phyloP scores from a whole-genome alignment of 2,329 filamentous ascomycete genomes.

The Cylindrodendrum hubeiense region DNA sequence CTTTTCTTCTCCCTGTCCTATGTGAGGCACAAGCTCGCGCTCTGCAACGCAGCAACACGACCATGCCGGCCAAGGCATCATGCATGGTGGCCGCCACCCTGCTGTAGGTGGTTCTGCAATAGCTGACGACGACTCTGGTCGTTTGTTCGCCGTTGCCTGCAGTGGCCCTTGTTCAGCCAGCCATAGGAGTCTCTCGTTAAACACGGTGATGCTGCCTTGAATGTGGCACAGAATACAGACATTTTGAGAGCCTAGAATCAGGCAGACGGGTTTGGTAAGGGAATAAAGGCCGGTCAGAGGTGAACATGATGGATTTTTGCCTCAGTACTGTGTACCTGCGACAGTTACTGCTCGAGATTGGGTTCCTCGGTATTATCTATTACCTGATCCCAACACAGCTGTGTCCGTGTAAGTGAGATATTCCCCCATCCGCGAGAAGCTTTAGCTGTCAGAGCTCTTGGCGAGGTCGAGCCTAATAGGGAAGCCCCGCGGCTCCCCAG shows the following conservation, averaged over 20 bases:
- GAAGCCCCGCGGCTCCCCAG: neutral
- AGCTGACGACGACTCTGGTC: conserved; percentile 14
- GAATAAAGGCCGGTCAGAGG: neutral
- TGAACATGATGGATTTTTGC: neutral
- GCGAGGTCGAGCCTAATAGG: neutral
- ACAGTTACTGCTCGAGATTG: neutral
- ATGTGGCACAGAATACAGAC: neutral
- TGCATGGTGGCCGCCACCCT: neutral
- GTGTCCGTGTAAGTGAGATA: neutral
- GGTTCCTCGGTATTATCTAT: neutral
- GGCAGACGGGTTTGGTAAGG: neutral
- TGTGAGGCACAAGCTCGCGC: neutral
- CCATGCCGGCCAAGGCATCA: neutral
- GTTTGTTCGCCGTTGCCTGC: neutral
- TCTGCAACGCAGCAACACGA: neutral
- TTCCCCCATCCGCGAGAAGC: neutral
- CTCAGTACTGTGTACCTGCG: neutral
- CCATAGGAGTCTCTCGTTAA: neutral
- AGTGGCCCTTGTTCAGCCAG: neutral
- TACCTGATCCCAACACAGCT: neutral
- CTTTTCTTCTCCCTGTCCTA: neutral
- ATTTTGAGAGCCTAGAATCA: neutral
- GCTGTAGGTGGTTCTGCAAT: neutral
- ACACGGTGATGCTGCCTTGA: neutral
- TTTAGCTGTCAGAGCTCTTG: neutral